Evolutionary conservation across 1,284 basidiomycete genomes (phyloP), one percentile per base, ranked within the genome.

Genomic region (Bjerkandera adusta): DNA sequence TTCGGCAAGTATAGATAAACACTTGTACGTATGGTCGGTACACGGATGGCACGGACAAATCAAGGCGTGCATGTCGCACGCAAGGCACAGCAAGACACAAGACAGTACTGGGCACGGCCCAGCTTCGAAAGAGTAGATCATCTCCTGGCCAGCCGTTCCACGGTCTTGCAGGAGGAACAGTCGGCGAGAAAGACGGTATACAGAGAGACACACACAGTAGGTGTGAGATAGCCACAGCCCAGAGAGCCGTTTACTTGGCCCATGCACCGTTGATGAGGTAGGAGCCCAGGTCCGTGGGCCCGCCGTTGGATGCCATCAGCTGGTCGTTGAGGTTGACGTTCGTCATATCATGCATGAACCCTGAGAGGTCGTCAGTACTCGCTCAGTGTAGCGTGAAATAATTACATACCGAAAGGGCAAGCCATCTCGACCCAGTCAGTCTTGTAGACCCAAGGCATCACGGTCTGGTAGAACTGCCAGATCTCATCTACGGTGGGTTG

Each of bases 321-420:
- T 70, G 64, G 67, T 92, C 87, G 36, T 68, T 62, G 21, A 68
- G 56, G 70, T 88, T 84, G 60, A 90, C 85, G 44, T 80, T 78
- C 49, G 74, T 69, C 76, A 92, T 76, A 59, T 87, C 66, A 49
- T 76, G 61, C 79, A 89, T 82, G 40, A 75, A 69, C 61, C 82
- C 85, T 85, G 26, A 29, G 11, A 37, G n/a, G 11, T 34, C 5
- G 36, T 35, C n/a, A 27, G 18, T 32, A 35, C 30, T 16, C 26
- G n/a, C n/a, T 25, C 21, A 25, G 24, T 18, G 12, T 13, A 6
- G 18, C 12, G 18, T 25, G 22, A 24, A 6, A 11, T 18, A n/a
- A 40, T 40, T 11, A 70, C 76, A 51, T 51, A 82, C 89, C 88
- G 62, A 90, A 93, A 33, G 80, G 79, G 59, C 80, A 80, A 66